These are phyloP conservation scores for Tilletia walkeri DNA, from an alignment of 1,284 basidiomycete genomes.

Conservation along the genomic window DNA sequence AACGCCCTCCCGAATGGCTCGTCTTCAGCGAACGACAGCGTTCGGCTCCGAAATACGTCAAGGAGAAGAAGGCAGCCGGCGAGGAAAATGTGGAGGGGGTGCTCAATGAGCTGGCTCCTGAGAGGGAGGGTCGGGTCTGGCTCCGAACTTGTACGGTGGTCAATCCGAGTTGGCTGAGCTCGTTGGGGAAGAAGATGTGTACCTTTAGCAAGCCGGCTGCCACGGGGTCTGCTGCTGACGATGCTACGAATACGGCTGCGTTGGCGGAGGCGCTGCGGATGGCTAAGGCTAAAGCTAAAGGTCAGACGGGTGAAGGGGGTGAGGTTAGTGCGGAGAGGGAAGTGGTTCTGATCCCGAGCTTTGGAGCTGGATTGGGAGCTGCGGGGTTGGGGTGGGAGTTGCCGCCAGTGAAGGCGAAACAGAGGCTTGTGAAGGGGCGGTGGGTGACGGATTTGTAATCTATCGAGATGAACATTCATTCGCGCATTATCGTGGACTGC, in stretches of 20 bases:
- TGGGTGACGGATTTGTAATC: constrained; percentile 36
- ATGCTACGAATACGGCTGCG: constrained; percentile 21
- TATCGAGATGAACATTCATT: neutral
- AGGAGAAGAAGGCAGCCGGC: constrained; percentile 52
- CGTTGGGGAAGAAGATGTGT: constrained; percentile 76
- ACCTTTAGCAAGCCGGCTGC: constrained; percentile 75
- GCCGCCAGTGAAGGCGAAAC: constrained; percentile 44
- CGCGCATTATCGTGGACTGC: neutral
- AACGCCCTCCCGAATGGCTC: constrained; percentile 78
- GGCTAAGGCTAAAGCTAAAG: constrained; percentile 27
- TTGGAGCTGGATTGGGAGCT: constrained; percentile 44
- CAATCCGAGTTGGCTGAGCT: constrained; percentile 84
- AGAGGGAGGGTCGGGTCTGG: constrained; percentile 35
- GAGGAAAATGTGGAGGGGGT: constrained; percentile 8
- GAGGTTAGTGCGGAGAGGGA: constrained; percentile 21
- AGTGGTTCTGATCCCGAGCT: constrained; percentile 47
- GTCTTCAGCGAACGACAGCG: constrained; percentile 76
- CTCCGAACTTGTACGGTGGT: constrained; percentile 58
- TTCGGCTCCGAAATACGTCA: constrained; percentile 27
- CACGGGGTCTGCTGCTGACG: constrained; percentile 19
- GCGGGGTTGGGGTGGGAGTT: constrained; percentile 49
- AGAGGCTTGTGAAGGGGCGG: constrained; percentile 42
- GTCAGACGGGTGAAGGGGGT: constrained; percentile 17
- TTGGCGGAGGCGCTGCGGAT: constrained; percentile 24
- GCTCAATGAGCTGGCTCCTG: constrained; percentile 18